Base-by-base conservation (phyloP, 1,139 yeast genomes). In the Yamadazyma epiphylla region DNA sequence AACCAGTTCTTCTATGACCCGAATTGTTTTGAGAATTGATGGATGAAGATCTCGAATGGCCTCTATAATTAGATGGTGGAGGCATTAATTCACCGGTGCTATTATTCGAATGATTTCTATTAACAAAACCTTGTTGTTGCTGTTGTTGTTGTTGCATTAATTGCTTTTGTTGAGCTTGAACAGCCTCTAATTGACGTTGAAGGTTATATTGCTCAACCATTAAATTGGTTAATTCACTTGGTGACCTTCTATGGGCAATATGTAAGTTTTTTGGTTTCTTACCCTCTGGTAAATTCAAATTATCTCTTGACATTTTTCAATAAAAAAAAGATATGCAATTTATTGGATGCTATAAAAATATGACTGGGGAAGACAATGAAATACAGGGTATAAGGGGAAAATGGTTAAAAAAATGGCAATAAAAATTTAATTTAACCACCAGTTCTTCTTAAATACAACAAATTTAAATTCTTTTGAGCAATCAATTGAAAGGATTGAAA, bases 121-220 rank as follows among this genome's bases (percentile, higher is more conserved):
- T 22, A 36, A 42, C 27, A 43, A 51, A 32, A 45, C 55, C 44
- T 28, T 42, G 46, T 34, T 49, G 57, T 35, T 53, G 51, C 52
- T 42, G 58, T 42, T 74, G 80, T 42, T 77, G 85, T 43, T 79
- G 87, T 48, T 77, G 80, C 44, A 86, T 57, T 37, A 88, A 74
- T 50, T 86, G 95, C 54, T 87, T 91, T 53, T 85, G 96, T 53
- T 89, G 96, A 12, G 85, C 89, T 53, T 88, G 95, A 4, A 86
- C 94, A 43, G 80, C 73, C 49, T 89, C 96, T 60, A 88, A 70
- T 55, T 89, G 96, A 47, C 94, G 87, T 56, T 89, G 96, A 37
- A 91, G 71, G 41, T 91, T 88, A 57, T 89, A 78, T 53, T 88
- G 96, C 56, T 88, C 96, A 47, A 85, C 80, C 95, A 91, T 89